phyloP scores from a whole-genome alignment of 257 asterid species.

The Linderniella brevidens region DNA sequence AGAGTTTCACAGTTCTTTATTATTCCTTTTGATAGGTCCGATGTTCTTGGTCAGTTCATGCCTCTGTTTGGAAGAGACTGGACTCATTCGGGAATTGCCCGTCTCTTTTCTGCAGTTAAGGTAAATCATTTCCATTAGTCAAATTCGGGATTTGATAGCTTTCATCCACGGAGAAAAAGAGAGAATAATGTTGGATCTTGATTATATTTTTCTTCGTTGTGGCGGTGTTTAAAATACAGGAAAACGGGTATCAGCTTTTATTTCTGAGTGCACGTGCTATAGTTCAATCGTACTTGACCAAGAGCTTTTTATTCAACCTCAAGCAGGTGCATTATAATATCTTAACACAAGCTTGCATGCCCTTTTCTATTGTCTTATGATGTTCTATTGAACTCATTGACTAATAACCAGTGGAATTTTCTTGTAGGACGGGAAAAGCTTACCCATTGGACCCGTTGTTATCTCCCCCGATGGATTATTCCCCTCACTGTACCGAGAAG shows the following conservation, averaged over 20 bases:
- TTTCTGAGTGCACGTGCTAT: constrained; percentile 98
- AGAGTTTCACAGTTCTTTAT: no score
- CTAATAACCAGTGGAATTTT: constrained; percentile 9
- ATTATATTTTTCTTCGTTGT: no score
- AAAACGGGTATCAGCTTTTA: constrained; percentile 90
- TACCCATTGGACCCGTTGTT: constrained; percentile 97
- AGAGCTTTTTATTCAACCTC: constrained; percentile 75
- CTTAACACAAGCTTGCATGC: no score
- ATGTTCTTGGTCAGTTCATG: constrained; percentile 99
- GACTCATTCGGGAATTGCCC: constrained; percentile 97
- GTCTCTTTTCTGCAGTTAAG: constrained; percentile 94
- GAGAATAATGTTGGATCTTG: no score
- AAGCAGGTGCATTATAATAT: constrained; percentile 54
- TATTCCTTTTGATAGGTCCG: constrained; percentile 41
- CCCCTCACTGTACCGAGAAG: constrained; percentile 91
- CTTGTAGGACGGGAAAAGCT: constrained; percentile 84
- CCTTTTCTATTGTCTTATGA: not conserved
- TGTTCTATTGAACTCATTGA: not conserved
- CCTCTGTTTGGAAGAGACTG: constrained; percentile 98
- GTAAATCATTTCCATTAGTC: constrained; percentile 17
- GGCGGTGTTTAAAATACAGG: constrained; percentile 22
- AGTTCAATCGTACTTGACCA: constrained; percentile 90
- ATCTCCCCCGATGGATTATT: constrained; percentile 97
- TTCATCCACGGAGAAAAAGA: no score
- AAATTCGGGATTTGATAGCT: no score